These are phyloP conservation scores for Spiraea crenata DNA, from an alignment of 331 rosid species.

Conservation along the genomic window DNA sequence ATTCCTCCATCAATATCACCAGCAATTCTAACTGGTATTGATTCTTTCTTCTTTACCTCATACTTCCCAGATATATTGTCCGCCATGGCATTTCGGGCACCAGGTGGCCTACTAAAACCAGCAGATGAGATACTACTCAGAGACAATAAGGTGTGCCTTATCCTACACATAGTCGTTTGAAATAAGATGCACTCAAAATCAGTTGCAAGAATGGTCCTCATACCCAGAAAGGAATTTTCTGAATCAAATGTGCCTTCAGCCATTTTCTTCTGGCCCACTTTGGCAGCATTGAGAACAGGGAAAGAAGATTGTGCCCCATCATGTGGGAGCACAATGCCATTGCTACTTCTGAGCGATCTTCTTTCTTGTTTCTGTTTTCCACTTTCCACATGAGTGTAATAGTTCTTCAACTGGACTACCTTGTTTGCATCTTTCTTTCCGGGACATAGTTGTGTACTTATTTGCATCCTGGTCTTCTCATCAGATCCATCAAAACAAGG, in stretches of 20 bases:
- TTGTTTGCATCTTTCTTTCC: constrained; percentile 45
- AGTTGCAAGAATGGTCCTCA: constrained; percentile 78
- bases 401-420: constrained; percentile 50
- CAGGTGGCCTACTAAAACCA: constrained; percentile 59
- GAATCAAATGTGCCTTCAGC: constrained; percentile 58
- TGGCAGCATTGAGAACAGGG: constrained; percentile 48
- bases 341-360: constrained; percentile 40
- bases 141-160: constrained; percentile 69
- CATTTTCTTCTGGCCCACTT: constrained; percentile 54
- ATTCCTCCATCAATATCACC: constrained; percentile 89
- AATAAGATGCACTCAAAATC: constrained; percentile 75
- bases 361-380: constrained; percentile 58
- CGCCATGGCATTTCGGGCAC: constrained; percentile 57
- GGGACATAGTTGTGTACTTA: constrained; percentile 47
- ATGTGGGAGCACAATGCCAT: constrained; percentile 31
- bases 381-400: constrained; percentile 64
- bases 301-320: constrained; percentile 57
- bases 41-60: constrained; percentile 86
- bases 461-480: constrained; percentile 51
- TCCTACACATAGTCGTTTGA: constrained; percentile 92
- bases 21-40: constrained; percentile 82
- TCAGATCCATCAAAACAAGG: constrained; percentile 72
- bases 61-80: constrained; percentile 65
- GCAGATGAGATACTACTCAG: constrained; percentile 51
- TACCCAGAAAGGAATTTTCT: constrained; percentile 50